Conservation (phyloP, 1,284 basidiomycete species). For the Cryptococcus sp. region DNA sequence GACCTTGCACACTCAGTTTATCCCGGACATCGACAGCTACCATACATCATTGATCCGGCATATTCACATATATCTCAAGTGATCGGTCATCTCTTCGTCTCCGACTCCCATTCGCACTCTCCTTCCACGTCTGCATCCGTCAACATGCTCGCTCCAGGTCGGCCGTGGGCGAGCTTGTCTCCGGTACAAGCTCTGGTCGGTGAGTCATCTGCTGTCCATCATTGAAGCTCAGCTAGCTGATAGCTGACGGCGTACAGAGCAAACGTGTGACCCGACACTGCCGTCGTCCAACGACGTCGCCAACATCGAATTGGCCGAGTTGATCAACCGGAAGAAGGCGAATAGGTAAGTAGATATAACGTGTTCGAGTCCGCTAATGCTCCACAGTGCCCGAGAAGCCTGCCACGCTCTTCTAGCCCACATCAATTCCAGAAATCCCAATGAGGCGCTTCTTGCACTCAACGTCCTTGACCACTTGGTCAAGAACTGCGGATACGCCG, state of each 20-base stretch:
- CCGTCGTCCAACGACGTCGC: slow-evolving; percentile 88
- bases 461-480: slow-evolving; percentile 87
- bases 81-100: slow-evolving; percentile 1
- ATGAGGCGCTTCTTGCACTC: slow-evolving; percentile 45
- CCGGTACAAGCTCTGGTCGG: slow-evolving; percentile 52
- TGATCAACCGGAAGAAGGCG: slow-evolving; percentile 92
- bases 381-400: slow-evolving; percentile 40
- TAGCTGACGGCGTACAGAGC: slow-evolving; percentile 51
- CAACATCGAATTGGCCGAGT: slow-evolving; percentile 90
- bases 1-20: no score
- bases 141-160: slow-evolving; percentile 32
- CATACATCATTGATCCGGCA: slow-evolving; percentile 9
- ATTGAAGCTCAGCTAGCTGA: not conserved
- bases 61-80: slow-evolving; percentile 7
- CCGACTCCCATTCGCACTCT: not conserved
- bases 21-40: no score
- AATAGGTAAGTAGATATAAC: slow-evolving; percentile 71
- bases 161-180: slow-evolving; percentile 45
- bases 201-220: slow-evolving; percentile 22
- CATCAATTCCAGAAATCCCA: slow-evolving; percentile 52
- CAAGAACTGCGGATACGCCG: slow-evolving; percentile 92
- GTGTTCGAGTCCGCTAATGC: not conserved
- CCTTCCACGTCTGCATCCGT: not conserved
- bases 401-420: slow-evolving; percentile 58
- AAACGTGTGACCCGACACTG: slow-evolving; percentile 84